Base-by-base conservation (phyloP, 805 yeast species). In the Komagataella mondaviorum region DNA sequence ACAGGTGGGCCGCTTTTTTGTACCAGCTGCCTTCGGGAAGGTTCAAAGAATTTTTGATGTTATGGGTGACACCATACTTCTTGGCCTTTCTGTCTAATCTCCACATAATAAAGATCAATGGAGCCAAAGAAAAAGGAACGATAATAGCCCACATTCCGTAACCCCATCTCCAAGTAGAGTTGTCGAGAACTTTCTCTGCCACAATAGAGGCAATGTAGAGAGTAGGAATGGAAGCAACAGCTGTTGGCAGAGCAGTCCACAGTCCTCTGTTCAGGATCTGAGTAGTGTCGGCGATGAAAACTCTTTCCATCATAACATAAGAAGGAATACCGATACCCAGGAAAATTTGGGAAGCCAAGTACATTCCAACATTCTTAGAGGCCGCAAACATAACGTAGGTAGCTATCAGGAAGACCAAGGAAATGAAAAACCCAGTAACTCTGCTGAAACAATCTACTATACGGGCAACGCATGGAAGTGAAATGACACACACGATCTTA, bases 101-200 rank as follows among this genome's bases (percentile, higher is more conserved):
- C 53, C 57, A 58, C 60, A 67, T 59, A 23, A 66, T 56, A 16
- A 56, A 17, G n/a, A 53, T 55, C 23, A 64, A 52, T 3, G 69
- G 69, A n/a, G 52, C 47, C 44, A 56, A 62, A 45, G 67, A 69
- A 22, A 66, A 67, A 4, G 78, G 78, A 55, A 69, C 63, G 24
- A 75, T 67, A 46, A 75, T 66, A 20, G 73, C 69, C 63, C 75
- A 76, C 63, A 73, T 67, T 49, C 77, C 78, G 56, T 70, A 74
- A 23, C 78, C 81, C 75, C 76, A 71, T 60, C 78, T 67, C 82
- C 82, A 77, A 47, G 69, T 70, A 47, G 72, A 68, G 48, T 64
- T 61, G 51, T 66, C 68, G 44, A 74, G 70, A 55, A 74, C 63
- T 6, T 71, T 63, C 8, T 62, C 52, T 23, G 65, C 62, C 30